Percentiles rank a stretch among this genome's conserved stretches.
These are phyloP conservation scores for Fibroporia radiculosa DNA, from an alignment of 768 basidiomycete species.

Conservation along the genomic window DNA sequence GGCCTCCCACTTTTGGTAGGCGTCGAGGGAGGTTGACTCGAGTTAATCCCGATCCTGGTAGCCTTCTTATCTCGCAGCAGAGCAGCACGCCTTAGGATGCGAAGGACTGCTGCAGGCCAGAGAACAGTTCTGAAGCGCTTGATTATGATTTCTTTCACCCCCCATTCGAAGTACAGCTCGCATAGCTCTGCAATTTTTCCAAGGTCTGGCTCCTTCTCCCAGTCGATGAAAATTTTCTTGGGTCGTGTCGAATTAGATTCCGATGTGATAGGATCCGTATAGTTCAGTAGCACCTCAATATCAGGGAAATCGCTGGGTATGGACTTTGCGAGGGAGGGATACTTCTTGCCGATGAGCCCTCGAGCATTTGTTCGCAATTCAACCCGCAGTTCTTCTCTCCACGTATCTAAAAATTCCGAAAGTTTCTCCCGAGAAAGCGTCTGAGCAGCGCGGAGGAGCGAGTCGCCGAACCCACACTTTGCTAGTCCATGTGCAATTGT, in stretches of 20 bases:
- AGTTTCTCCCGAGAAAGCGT: conserved; percentile 37
- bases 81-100: conserved; percentile 60
- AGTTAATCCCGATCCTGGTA: conserved; percentile 1
- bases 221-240: conserved; percentile 30
- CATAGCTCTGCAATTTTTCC: conserved; percentile 69
- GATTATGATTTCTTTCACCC: conserved; percentile 71
- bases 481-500: conserved; percentile 74
- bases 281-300: conserved; percentile 67
- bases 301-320: conserved; percentile 66
- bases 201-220: conserved; percentile 57
- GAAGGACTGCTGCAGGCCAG: conserved; percentile 68
- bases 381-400: conserved; percentile 54
- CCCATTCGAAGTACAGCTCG: conserved; percentile 92
- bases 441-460: conserved; percentile 51
- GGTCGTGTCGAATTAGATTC: conserved; percentile 26
- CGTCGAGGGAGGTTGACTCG: conserved; percentile 24
- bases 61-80: conserved; percentile 36
- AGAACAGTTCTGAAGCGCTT: conserved; percentile 79
- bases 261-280: conserved; percentile 71
- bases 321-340: conserved; percentile 51
- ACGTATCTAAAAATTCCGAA: conserved; percentile 44
- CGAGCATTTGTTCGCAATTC: conserved; percentile 67
- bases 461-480: conserved; percentile 72
- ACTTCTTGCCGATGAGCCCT: conserved; percentile 57
- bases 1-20: conserved; percentile 30